Percentiles rank a stretch among this genome's conserved stretches.
Conservation (phyloP, 2,329 filamentous ascomycete genomes). For the Lasiodiplodia gonubiensis region DNA sequence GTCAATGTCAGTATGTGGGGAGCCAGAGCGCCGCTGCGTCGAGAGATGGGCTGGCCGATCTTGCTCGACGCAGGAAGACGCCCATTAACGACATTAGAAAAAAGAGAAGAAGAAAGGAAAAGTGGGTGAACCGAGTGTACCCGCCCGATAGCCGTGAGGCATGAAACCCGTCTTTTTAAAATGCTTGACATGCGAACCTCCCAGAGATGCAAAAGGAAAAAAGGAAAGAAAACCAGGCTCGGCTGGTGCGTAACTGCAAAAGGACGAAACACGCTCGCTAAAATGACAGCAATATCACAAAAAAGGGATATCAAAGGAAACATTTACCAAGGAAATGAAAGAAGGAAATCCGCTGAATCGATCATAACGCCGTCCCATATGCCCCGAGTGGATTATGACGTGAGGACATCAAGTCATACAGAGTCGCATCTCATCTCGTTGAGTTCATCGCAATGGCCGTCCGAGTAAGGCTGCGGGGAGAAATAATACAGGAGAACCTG, state of each 20-base stretch:
- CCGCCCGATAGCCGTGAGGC: constrained; percentile 53
- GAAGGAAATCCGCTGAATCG: constrained; percentile 49
- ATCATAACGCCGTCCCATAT: constrained; percentile 63
- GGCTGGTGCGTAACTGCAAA: constrained; percentile 42
- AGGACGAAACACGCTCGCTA: constrained; percentile 49
- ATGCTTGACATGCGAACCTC: constrained; percentile 53
- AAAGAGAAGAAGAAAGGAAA: constrained; percentile 40
- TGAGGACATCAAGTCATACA: constrained; percentile 51
- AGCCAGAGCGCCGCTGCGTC: constrained; percentile 42
- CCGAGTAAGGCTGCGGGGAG: constrained; percentile 42
- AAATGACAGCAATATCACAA: constrained; percentile 49
- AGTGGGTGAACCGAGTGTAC: constrained; percentile 42
- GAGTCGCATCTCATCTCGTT: constrained; percentile 45
- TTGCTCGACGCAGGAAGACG: constrained; percentile 33
- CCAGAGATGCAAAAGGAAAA: constrained; percentile 49
- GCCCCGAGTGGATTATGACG: constrained; percentile 40
- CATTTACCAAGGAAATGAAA: constrained; percentile 48
- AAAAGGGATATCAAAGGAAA: constrained; percentile 51
- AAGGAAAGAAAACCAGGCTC: constrained; percentile 40
- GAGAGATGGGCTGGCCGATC: constrained; percentile 46
- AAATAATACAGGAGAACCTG: constrained; percentile 16
- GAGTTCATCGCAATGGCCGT: constrained; percentile 47
- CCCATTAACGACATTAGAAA: constrained; percentile 49
- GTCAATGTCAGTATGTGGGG: constrained; percentile 46
- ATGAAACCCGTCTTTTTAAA: constrained; percentile 45